These are phyloP conservation scores for Xylariaceae sp. DNA, from an alignment of 2,329 filamentous ascomycete species.

Conservation along the genomic window DNA sequence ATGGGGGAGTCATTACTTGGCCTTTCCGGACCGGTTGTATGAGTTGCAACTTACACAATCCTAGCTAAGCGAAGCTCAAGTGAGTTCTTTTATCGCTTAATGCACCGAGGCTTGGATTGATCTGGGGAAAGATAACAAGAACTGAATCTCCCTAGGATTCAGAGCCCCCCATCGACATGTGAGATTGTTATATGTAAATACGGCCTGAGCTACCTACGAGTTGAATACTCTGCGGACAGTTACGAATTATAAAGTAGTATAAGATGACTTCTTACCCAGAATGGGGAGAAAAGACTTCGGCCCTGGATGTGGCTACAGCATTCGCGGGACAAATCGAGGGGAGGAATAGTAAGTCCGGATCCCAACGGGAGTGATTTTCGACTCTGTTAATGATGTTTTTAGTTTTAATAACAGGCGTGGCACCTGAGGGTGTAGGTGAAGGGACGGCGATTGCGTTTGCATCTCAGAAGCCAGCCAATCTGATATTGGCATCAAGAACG, in stretches of 20 bases:
- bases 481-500: conserved; percentile 51
- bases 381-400: conserved; percentile 6
- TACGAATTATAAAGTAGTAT: not conserved
- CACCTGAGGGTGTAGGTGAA: conserved; percentile 46
- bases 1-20: not conserved
- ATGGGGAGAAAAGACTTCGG: conserved; percentile 39
- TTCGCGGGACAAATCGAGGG: conserved; percentile 33
- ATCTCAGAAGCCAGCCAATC: conserved; percentile 44
- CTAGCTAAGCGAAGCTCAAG: not conserved
- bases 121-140: not conserved
- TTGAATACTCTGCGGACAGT: not conserved
- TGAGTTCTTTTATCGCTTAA: not conserved
- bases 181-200: not conserved
- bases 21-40: not conserved
- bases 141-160: not conserved
- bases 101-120: not conserved
- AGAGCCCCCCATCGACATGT: not conserved
- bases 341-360: conserved; percentile 31
- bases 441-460: conserved; percentile 48
- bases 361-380: not conserved
- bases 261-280: conserved; percentile 35
- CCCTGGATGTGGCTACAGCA: conserved; percentile 38
- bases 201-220: not conserved
- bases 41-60: not conserved
- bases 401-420: conserved; percentile 48